Conservation (phyloP, 2,329 filamentous ascomycete species). For the Cladosporium sp. region DNA sequence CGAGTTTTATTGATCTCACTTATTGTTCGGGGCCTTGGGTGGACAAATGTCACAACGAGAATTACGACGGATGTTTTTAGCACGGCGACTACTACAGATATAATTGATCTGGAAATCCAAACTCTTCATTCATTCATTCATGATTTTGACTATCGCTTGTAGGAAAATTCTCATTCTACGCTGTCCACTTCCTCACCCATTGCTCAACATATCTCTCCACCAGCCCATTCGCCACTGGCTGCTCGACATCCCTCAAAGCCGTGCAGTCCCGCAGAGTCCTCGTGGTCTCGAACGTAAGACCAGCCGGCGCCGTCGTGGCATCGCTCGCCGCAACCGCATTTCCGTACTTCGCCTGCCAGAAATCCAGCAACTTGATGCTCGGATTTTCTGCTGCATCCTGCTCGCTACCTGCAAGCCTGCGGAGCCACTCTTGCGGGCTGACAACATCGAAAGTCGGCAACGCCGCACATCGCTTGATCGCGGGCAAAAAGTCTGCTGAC, state of each 20-base stretch:
- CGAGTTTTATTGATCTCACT: not conserved
- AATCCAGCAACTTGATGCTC: slow-evolving; percentile 30
- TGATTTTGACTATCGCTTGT: too few species aligned
- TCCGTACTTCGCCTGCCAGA: slow-evolving; percentile 29
- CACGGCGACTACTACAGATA: too few species aligned
- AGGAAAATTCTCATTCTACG: not conserved
- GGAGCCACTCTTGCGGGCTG: slow-evolving; percentile 22
- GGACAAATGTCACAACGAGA: not conserved
- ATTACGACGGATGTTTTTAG: not conserved
- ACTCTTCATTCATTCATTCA: too few species aligned
- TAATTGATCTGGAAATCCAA: too few species aligned
- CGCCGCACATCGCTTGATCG: slow-evolving; percentile 30
- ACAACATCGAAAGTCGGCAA: slow-evolving; percentile 22
- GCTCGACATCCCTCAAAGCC: slow-evolving; percentile 12
- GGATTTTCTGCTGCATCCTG: slow-evolving; percentile 28
- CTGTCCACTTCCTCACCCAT: slow-evolving; percentile 20
- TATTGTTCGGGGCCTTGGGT: not conserved
- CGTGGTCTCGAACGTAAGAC: slow-evolving; percentile 19
- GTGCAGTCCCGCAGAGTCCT: slow-evolving; percentile 17
- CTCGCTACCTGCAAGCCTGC: slow-evolving; percentile 20
- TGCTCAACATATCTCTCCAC: slow-evolving; percentile 21
- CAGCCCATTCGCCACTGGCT: slow-evolving; percentile 20
- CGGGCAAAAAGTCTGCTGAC: slow-evolving; percentile 51
- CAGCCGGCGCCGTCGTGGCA: slow-evolving; percentile 10
- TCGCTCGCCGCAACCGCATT: slow-evolving; percentile 6